phyloP scores from a whole-genome alignment of 305 asterid species.

The Rubia peregrina region DNA sequence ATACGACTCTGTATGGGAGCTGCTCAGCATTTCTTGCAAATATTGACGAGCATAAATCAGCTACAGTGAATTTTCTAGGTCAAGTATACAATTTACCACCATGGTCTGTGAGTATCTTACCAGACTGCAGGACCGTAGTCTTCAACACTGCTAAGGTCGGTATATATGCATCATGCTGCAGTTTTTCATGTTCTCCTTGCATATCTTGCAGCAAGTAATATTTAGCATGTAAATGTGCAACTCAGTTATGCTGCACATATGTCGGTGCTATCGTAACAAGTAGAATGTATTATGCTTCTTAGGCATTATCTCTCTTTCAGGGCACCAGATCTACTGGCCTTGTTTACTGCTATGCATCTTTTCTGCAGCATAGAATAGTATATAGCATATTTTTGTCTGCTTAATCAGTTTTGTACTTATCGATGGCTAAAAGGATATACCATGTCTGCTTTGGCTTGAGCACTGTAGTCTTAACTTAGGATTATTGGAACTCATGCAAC shows the following conservation, averaged over 20 bases:
- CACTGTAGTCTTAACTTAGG: neutral
- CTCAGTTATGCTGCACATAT: neutral
- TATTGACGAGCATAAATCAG: conserved; percentile 68
- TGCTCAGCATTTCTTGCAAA: conserved; percentile 96
- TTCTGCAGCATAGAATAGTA: neutral
- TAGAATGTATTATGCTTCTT: neutral
- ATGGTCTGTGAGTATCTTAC: conserved; percentile 92
- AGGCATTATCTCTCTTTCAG: neutral
- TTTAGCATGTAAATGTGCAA: conserved; percentile 9
- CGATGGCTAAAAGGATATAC: neutral
- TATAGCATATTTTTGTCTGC: neutral
- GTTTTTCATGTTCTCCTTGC: neutral
- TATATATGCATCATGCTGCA: conserved; percentile 7
- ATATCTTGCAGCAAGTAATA: conserved; percentile 5
- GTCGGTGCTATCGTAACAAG: neutral
- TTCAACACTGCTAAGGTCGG: conserved; percentile 82
- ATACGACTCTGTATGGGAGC: conserved; percentile 22
- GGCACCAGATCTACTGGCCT: neutral
- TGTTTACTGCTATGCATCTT: conserved; percentile 1
- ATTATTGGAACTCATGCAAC: neutral
- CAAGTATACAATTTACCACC: conserved; percentile 64
- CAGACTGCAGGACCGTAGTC: conserved; percentile 71
- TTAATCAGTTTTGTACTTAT: neutral
- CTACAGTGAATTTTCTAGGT: conserved; percentile 51
- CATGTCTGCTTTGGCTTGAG: neutral